These are phyloP conservation scores for Discostella stelligera DNA, from an alignment of 352 stramenopile species.

Conservation along the genomic window DNA sequence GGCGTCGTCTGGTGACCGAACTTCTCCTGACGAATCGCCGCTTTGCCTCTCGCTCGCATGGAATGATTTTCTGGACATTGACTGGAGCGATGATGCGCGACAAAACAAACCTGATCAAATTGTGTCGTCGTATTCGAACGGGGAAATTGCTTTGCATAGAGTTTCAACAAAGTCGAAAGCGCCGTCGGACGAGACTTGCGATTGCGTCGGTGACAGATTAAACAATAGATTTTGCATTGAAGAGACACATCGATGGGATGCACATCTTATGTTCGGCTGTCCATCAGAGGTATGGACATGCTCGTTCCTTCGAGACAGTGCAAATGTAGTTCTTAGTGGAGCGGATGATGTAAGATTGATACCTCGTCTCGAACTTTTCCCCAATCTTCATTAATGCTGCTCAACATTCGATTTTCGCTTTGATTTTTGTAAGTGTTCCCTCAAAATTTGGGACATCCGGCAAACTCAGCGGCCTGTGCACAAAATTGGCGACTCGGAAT, in stretches of 20 bases:
- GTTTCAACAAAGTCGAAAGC: slow-evolving; percentile 27
- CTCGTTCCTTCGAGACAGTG: slow-evolving; percentile 49
- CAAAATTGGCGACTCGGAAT: slow-evolving; percentile 49
- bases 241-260: slow-evolving; percentile 57
- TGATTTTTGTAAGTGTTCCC: slow-evolving; percentile 28
- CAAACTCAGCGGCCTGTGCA: slow-evolving; percentile 33
- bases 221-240: slow-evolving; percentile 17
- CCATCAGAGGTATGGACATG: slow-evolving; percentile 78
- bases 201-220: neutral
- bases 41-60: slow-evolving; percentile 54
- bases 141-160: slow-evolving; percentile 61
- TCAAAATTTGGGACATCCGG: slow-evolving; percentile 78
- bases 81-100: neutral
- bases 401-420: neutral
- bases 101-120: slow-evolving; percentile 33
- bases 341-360: slow-evolving; percentile 68
- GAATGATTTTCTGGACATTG: slow-evolving; percentile 20
- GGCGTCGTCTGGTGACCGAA: slow-evolving; percentile 39
- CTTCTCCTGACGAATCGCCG: slow-evolving; percentile 8
- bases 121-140: slow-evolving; percentile 75
- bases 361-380: no score
- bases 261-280: slow-evolving; percentile 73
- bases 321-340: slow-evolving; percentile 61
- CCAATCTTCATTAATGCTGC: neutral
- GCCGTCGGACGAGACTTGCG: slow-evolving; percentile 3